Percentiles rank a stretch among this genome's conserved stretches.
Conservation (phyloP, 352 stramenopile genomes). For the Pythium myriotylum region DNA sequence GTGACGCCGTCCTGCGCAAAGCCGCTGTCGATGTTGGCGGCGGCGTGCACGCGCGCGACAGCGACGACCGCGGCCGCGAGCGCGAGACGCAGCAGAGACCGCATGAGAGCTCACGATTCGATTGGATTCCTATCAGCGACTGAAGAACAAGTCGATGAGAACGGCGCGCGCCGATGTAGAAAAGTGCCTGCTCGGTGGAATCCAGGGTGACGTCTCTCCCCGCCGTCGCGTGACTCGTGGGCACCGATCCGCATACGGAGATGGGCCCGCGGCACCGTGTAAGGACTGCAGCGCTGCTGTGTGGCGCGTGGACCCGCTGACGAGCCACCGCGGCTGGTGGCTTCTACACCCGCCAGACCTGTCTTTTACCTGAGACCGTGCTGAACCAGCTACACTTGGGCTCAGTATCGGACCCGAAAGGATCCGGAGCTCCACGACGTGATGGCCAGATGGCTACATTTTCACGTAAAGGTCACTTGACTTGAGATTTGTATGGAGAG, state of each 20-base stretch:
- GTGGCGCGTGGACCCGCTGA: not conserved
- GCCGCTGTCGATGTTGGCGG: slow-evolving; percentile 53
- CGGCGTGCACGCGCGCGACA: not conserved
- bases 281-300: not conserved
- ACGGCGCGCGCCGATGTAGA: not conserved
- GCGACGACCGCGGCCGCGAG: not conserved
- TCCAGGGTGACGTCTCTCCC: too few relatives aligned
- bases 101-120: too few relatives aligned
- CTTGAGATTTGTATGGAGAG: slow-evolving; percentile 9
- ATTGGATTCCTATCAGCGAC: not conserved
- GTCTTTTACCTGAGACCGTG: not conserved
- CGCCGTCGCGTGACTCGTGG: not conserved
- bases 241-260: not conserved
- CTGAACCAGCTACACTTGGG: not conserved
- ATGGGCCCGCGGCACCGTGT: not conserved
- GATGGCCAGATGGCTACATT: slow-evolving; percentile 8
- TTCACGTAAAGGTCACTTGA: slow-evolving; percentile 7
- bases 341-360: not conserved
- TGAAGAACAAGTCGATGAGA: not conserved
- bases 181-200: not conserved
- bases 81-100: too few relatives aligned
- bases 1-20: slow-evolving; percentile 64
- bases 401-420: not conserved
- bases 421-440: not conserved
- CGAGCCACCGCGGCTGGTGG: not conserved